Evolutionary conservation across 805 yeast species (phyloP).

Genomic region (Kuraishia ogatae): DNA sequence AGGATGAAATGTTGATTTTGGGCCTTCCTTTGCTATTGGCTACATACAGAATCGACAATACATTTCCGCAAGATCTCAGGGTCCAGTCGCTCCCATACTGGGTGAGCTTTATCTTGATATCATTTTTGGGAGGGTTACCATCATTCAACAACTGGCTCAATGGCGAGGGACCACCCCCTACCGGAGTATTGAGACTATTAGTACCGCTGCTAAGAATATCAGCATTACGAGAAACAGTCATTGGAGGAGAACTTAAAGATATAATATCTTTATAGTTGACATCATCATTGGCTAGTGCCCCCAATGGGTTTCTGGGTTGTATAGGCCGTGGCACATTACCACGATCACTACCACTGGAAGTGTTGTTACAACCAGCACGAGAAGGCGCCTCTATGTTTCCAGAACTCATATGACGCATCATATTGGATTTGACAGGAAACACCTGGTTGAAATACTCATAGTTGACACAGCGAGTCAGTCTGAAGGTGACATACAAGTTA

Average conservation of each 20-base stretch:
- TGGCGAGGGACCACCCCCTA: not conserved
- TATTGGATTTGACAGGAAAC: not conserved
- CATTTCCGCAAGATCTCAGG: conserved; percentile 53
- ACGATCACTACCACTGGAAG: too few relatives aligned
- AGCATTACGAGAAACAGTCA: not conserved
- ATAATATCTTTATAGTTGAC: conserved; percentile 20
- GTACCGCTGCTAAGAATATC: not conserved
- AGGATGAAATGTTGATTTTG: conserved; percentile 31
- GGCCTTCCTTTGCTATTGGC: conserved; percentile 34
- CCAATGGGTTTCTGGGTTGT: not conserved
- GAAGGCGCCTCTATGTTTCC: conserved; percentile 6
- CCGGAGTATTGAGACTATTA: not conserved
- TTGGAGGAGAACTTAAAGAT: not conserved
- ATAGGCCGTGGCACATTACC: not conserved
- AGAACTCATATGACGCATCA: not conserved
- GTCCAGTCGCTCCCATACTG: conserved; percentile 83
- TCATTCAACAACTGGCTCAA: conserved; percentile 5
- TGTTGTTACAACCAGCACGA: not conserved
- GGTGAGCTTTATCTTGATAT: conserved; percentile 34
- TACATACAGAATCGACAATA: conserved; percentile 44
- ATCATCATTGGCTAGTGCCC: conserved; percentile 13
- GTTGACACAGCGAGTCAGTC: conserved; percentile 46
- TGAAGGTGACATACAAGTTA: conserved; percentile 74
- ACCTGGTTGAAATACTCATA: conserved; percentile 14
- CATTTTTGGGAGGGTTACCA: conserved; percentile 12